phyloP scores from a whole-genome alignment of 2,329 filamentous ascomycete genomes.

The Blastomyces percursus region DNA sequence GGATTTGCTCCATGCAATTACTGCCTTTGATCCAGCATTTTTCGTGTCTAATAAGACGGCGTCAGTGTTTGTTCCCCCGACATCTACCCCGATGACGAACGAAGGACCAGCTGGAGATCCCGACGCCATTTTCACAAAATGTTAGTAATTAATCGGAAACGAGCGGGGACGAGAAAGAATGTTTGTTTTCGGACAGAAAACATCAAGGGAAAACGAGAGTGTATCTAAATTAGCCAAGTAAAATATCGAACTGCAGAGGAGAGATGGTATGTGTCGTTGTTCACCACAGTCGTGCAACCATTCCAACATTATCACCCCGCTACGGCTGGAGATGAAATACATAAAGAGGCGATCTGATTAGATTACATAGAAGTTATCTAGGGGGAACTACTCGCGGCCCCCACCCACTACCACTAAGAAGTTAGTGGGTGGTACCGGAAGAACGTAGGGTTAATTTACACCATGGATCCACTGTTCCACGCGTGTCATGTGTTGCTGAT shows the following conservation, averaged over 20 bases:
- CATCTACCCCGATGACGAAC: conserved; percentile 30
- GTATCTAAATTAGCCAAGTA: not conserved
- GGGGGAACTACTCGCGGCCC: too few species aligned
- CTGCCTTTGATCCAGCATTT: conserved; percentile 22
- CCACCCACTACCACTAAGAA: too few species aligned
- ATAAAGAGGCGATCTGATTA: not conserved
- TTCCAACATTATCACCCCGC: not conserved
- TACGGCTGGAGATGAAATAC: not conserved
- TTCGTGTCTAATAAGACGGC: conserved; percentile 37
- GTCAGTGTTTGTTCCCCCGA: conserved; percentile 34
- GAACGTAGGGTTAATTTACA: too few species aligned
- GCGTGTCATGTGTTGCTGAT: too few species aligned
- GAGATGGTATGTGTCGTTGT: too few species aligned
- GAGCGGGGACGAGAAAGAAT: not conserved
- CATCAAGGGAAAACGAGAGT: not conserved
- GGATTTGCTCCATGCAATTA: conserved; percentile 41
- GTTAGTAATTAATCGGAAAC: not conserved
- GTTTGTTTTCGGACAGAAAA: not conserved
- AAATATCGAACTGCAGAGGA: too few species aligned
- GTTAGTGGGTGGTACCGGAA: too few species aligned
- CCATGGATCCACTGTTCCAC: too few species aligned
- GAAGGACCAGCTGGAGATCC: not conserved
- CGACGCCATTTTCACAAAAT: not conserved
- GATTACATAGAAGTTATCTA: not conserved
- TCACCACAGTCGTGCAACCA: not conserved